These are phyloP conservation scores for Leucoagaricus sp. DNA, from an alignment of 1,284 basidiomycete species.

Conservation along the genomic window DNA sequence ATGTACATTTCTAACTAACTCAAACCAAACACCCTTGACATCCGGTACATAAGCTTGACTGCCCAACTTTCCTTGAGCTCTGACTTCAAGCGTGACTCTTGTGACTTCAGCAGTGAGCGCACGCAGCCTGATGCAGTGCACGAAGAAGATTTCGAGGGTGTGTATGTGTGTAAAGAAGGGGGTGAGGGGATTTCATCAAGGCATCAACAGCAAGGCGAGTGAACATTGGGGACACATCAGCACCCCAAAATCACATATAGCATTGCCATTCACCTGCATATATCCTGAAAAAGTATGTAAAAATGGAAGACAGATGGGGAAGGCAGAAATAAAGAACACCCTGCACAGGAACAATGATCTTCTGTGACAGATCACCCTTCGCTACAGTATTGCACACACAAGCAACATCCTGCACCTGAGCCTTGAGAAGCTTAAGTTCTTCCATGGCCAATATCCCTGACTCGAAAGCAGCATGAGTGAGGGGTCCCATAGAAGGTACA, in stretches of 20 bases:
- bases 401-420: constrained; percentile 84
- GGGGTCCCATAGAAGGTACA: constrained; percentile 42
- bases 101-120: constrained; percentile 95
- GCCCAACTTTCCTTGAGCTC: constrained; percentile 85
- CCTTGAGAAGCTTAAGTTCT: constrained; percentile 82
- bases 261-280: neutral
- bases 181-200: too few relatives aligned
- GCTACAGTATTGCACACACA: constrained; percentile 97
- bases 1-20: constrained; percentile 85
- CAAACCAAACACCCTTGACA: constrained; percentile 94
- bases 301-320: neutral
- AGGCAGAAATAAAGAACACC: constrained; percentile 45
- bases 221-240: neutral
- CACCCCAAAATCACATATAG: neutral
- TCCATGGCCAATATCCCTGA: constrained; percentile 70
- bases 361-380: constrained; percentile 90
- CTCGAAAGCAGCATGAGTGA: constrained; percentile 61
- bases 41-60: constrained; percentile 92
- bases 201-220: too few relatives aligned
- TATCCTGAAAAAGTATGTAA: neutral
- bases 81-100: constrained; percentile 93
- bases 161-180: neutral
- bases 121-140: constrained; percentile 53
- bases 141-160: neutral
- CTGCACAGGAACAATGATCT: constrained; percentile 95